These are phyloP conservation scores for Cenchrus americanus DNA, from an alignment of 176 grass and related monocot genomes.

Conservation along the genomic window DNA sequence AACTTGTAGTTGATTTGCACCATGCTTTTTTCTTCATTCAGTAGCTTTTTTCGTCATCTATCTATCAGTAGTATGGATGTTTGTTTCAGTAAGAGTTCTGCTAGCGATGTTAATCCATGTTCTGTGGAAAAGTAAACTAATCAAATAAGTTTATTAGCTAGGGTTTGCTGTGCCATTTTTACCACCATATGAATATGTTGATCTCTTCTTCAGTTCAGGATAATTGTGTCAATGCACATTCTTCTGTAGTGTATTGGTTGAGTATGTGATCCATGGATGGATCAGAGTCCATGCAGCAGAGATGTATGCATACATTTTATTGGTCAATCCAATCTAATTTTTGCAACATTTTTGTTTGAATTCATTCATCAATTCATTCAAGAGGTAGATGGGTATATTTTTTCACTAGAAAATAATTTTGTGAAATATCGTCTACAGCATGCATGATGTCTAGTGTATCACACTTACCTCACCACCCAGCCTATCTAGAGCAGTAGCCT, in stretches of 20 bases:
- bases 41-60: no score
- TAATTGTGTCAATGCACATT: no score
- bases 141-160: conserved; percentile 59
- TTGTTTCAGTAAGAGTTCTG: no score
- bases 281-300: conserved; percentile 16
- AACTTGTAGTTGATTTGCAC: no score
- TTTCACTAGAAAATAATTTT: no score
- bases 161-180: conserved; percentile 38
- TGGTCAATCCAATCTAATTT: no score
- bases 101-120: conserved; percentile 19
- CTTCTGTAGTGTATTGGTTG: not conserved
- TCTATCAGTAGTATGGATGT: no score
- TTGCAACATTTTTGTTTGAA: not conserved
- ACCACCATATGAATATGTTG: not conserved
- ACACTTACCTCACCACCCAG: conserved; percentile 28
- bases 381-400: not conserved
- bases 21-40: no score
- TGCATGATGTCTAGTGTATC: conserved; percentile 19
- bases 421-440: not conserved
- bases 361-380: not conserved
- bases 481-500: not conserved
- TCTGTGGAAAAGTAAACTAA: conserved; percentile 40
- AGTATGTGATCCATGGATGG: conserved; percentile 30
- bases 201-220: not conserved
- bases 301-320: conserved; percentile 52